Conservation (phyloP, 2,329 filamentous ascomycete species). For the Penicillium nordicum region DNA sequence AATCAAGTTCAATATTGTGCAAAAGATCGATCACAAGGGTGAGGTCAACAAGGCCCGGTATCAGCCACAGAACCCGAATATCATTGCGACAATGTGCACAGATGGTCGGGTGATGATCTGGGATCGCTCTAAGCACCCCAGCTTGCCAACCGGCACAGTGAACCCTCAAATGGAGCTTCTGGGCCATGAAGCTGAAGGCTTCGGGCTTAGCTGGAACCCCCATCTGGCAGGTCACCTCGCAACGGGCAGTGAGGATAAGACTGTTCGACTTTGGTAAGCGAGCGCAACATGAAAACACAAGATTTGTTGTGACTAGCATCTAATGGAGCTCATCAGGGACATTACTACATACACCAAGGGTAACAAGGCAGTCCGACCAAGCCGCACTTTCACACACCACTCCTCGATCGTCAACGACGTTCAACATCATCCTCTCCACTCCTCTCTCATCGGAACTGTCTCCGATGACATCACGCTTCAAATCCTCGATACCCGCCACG, state of each 20-base stretch:
- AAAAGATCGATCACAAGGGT: constrained; percentile 92
- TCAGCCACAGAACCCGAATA: constrained; percentile 93
- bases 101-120: constrained; percentile 89
- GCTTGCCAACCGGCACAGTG: constrained; percentile 68
- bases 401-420: constrained; percentile 93
- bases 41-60: constrained; percentile 99
- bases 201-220: constrained; percentile 89
- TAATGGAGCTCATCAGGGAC: constrained; percentile 56
- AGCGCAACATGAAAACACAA: background rate
- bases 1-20: constrained; percentile 86
- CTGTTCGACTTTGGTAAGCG: constrained; percentile 83
- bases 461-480: constrained; percentile 94
- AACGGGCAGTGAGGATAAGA: constrained; percentile 88
- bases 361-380: constrained; percentile 67
- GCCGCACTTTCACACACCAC: constrained; percentile 80
- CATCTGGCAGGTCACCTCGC: constrained; percentile 76
- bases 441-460: constrained; percentile 82
- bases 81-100: constrained; percentile 88
- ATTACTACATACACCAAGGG: constrained; percentile 69
- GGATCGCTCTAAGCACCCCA: constrained; percentile 90
- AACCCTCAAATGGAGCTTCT: constrained; percentile 80
- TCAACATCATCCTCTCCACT: constrained; percentile 85
- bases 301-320: background rate
- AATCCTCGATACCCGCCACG: constrained; percentile 78
- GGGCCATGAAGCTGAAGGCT: constrained; percentile 85